These are phyloP conservation scores for Vairimorpha apis DNA, from an alignment of 371 early-diverging fungal species.

Conservation along the genomic window DNA sequence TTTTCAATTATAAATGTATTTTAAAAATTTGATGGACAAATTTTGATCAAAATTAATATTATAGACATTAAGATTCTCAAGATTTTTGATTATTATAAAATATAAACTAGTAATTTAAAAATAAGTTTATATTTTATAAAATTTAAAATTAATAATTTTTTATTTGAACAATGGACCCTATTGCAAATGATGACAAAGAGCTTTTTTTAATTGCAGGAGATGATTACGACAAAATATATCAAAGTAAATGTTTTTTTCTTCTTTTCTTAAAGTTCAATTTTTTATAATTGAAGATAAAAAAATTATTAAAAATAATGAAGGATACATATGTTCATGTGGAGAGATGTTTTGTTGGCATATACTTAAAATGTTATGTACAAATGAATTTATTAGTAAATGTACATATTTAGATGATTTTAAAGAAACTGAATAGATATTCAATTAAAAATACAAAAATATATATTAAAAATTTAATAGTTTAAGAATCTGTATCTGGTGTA, in stretches of 20 bases:
- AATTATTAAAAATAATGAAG: not conserved
- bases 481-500: no score
- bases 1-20: no score
- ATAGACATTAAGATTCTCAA: no score
- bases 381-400: not conserved
- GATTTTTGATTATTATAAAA: no score
- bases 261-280: not conserved
- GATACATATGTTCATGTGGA: conserved; percentile 1
- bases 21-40: no score
- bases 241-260: not conserved
- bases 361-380: not conserved
- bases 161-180: not conserved
- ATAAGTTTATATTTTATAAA: no score
- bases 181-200: not conserved
- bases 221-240: not conserved
- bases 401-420: not conserved
- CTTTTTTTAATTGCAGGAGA: not conserved
- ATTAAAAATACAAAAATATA: no score
- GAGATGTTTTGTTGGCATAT: not conserved
- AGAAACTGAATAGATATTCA: no score
- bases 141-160: no score
- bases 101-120: no score
- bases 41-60: no score
- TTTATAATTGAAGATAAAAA: not conserved
- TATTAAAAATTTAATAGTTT: no score